Base-by-base conservation (phyloP, 768 basidiomycete genomes). In the Amanita jacksonii region DNA sequence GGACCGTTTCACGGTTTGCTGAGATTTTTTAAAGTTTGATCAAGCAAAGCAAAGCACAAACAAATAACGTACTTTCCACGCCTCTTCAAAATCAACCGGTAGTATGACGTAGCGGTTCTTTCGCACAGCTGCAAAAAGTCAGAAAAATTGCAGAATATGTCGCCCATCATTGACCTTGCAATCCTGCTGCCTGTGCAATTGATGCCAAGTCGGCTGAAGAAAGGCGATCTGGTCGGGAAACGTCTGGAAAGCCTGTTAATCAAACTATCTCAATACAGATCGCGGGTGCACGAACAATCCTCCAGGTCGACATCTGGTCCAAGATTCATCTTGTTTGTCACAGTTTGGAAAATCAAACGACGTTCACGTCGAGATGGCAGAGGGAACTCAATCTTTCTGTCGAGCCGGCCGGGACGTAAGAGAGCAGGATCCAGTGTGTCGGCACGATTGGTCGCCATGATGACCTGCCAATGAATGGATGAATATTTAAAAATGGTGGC, bases 371-470 rank as follows among this genome's bases (percentile, higher is more conserved):
- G 71, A 12, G 89, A 88, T 25, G 96, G 96, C 28, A 87, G 70
- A 3, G 96, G 96, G 68, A 98, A 98, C 63, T 99, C 96, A 54
- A 99, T 99, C 72, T 99, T 99, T 55, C 96, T 73, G 65, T 99
- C 96, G 9, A 99, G 74, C 55, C 96, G 90, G 58, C 96, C 96
- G 31, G 96, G 96, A 54, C 96, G 90, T 27, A 99, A 82, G 32
- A 99, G 69, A 4, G 96, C 96, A 47, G 96, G 96, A 63, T 99
- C 96, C 23, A 99, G 74, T 4, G 96, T 99, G 63, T 99, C 96
- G 36, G 89, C 88, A 54, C 96, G 86, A 67, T 99, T 99, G 33
- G 96, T 99, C 20, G 96, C 96, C 96, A 98, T 98, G 61, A 99
- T 99, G 32, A 99, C 96, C 92, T 96, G 23, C n/a, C 18, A 24